Conservation (phyloP, 169 alveolate species). For the Perkinsus olseni region DNA sequence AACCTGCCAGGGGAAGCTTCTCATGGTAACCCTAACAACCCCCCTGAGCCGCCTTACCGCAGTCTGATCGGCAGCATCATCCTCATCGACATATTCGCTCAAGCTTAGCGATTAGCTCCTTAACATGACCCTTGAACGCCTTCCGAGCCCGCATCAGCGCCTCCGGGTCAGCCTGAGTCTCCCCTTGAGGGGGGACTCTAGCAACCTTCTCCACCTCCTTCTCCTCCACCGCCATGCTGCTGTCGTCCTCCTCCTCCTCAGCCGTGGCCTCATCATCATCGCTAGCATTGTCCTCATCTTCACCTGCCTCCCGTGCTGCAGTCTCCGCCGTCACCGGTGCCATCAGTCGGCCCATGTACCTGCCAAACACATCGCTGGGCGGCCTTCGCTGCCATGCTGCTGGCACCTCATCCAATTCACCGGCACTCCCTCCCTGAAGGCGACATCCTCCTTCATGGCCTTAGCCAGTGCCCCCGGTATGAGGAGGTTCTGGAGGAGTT, state of each 20-base stretch:
- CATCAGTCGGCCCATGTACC: background rate
- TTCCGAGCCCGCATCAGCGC: background rate
- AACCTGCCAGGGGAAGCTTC: background rate
- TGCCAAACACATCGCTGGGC: background rate
- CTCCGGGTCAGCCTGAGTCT: background rate
- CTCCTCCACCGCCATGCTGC: background rate
- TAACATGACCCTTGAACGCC: background rate
- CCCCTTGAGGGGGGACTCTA: background rate
- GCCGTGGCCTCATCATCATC: background rate
- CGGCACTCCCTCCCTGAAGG: constrained; percentile 7
- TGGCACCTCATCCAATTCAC: background rate
- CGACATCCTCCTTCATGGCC: background rate
- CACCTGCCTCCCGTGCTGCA: background rate
- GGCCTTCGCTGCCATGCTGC: background rate
- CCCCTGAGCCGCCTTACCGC: background rate
- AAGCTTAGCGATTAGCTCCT: background rate
- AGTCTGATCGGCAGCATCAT: background rate
- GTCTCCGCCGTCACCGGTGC: background rate
- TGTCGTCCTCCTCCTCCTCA: background rate
- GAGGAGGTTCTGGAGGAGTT: constrained; percentile 2
- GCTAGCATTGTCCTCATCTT: background rate
- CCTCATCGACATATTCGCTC: background rate
- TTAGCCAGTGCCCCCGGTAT: constrained; percentile 3
- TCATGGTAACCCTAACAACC: background rate
- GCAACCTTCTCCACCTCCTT: background rate